Evolutionary conservation across 345 rosid species (phyloP).

Genomic region (Gossypium australe): DNA sequence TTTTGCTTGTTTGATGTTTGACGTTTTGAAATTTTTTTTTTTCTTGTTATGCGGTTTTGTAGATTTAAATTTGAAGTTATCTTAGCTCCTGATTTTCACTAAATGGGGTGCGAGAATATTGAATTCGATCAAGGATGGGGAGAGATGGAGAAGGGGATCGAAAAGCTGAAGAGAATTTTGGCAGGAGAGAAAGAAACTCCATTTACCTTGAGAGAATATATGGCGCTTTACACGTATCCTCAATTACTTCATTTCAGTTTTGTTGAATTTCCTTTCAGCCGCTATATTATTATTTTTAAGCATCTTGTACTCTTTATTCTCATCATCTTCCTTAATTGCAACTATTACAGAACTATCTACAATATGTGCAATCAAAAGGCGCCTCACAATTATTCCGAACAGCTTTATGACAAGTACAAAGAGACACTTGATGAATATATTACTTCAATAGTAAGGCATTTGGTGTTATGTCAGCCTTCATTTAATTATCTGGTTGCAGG

Average conservation of each 20-base stretch:
- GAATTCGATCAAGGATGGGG: slow-evolving; percentile 86
- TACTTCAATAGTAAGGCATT: slow-evolving; percentile 47
- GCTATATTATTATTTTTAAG: neutral
- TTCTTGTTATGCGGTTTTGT: neutral
- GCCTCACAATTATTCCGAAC: slow-evolving; percentile 76
- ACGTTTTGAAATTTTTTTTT: neutral
- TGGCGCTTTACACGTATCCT: slow-evolving; percentile 72
- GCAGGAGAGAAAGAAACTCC: slow-evolving; percentile 55
- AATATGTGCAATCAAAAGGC: slow-evolving; percentile 86
- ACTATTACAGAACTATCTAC: slow-evolving; percentile 52
- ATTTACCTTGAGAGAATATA: slow-evolving; percentile 65
- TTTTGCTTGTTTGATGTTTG: neutral
- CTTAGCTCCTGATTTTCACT: neutral
- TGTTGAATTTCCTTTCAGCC: neutral
- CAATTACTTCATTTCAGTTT: slow-evolving; percentile 12
- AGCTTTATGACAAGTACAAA: slow-evolving; percentile 73
- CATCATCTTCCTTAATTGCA: neutral
- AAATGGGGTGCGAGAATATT: slow-evolving; percentile 55
- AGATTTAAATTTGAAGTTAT: slow-evolving; percentile 11
- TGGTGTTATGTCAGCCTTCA: neutral
- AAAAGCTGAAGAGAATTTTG: slow-evolving; percentile 68
- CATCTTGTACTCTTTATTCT: neutral
- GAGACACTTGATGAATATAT: slow-evolving; percentile 70
- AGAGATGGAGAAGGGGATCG: slow-evolving; percentile 65
- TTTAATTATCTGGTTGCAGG: too few relatives aligned